A percentile compares a stretch with the other conserved stretches of the same genome.
phyloP scores from a whole-genome alignment of 805 yeast genomes.

The Osmozyma mogii region DNA sequence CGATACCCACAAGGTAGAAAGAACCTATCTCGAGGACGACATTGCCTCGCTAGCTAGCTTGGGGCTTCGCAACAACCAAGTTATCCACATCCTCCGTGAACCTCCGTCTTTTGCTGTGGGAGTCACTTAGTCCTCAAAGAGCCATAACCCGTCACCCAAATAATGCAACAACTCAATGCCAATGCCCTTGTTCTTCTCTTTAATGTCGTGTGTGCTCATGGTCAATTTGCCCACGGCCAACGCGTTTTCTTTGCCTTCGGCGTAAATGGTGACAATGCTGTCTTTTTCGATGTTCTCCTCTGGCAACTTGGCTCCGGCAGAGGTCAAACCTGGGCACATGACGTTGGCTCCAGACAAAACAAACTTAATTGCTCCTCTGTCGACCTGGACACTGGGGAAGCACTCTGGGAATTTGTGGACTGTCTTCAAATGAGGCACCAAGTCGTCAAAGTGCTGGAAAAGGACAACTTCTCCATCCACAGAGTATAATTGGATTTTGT shows the following conservation, averaged over 20 bases:
- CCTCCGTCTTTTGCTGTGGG: background rate
- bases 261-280: constrained; percentile 72
- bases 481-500: constrained; percentile 70
- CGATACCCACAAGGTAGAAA: constrained; percentile 13
- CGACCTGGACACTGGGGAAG: constrained; percentile 85
- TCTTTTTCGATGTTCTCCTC: constrained; percentile 61
- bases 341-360: constrained; percentile 93
- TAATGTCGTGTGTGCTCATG: constrained; percentile 88
- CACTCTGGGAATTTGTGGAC: constrained; percentile 78
- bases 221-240: constrained; percentile 81
- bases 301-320: constrained; percentile 77
- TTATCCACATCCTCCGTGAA: constrained; percentile 10
- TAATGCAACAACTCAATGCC: constrained; percentile 81
- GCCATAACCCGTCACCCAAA: constrained; percentile 87
- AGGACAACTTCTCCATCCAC: constrained; percentile 68
- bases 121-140: constrained; percentile 38
- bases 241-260: constrained; percentile 89
- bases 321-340: constrained; percentile 93
- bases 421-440: constrained; percentile 66
- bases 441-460: constrained; percentile 73
- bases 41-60: constrained; percentile 19
- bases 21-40: constrained; percentile 21
- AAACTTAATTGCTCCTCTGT: constrained; percentile 93
- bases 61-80: constrained; percentile 16
- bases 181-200: constrained; percentile 73